Base-by-base conservation (phyloP, 768 basidiomycete species). In the Kwoniella europaea region DNA sequence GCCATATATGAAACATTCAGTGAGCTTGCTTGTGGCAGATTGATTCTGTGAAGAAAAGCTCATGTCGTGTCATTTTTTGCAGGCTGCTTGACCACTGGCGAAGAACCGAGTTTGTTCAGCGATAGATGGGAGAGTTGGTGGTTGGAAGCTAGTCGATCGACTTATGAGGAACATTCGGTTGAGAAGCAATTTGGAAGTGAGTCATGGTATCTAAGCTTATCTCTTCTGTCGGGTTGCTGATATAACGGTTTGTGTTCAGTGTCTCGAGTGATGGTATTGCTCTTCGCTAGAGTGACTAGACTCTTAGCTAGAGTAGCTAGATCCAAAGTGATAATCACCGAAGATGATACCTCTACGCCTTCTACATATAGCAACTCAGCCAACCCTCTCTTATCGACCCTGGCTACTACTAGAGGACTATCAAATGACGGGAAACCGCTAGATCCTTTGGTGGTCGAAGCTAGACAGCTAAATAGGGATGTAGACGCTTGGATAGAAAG, bases 121-220 rank as follows among this genome's bases (percentile, higher is more conserved):
- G 82, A 83, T 67, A 74, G 78, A 70, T 79, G 82, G 74, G 79
- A 81, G 63, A 72, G 79, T 58, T 87, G 86, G 85, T 86, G 86
- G 76, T 85, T 80, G 68, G 82, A 80, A 62, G 75, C 71, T 59
- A 79, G 79, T 71, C 81, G 74, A 75, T 82, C 78, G 64, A 83
- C 69, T 66, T 84, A 74, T 76, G 84, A 83, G 71, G 81, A 73
- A 65, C 85, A 85, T 68, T 85, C 84, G 55, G 84, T 86, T 55
- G 87, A 88, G 76, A 86, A 82, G 72, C 85, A 85, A 66, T 86
- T 86, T 77, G 87, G 86, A 55, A 84, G 78, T 82, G 63, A 77
- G 79, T 76, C 15, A 46, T 3, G 42, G 24, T 4, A 15, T 35
- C 35, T 35, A 35, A 7, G 20, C 13, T 54, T 27, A 50, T 41